Percentiles rank a stretch among this genome's conserved stretches.
Evolutionary conservation across 108 stramenopile species (phyloP).

Genomic region (Cyclotella choctawhatcheeana): DNA sequence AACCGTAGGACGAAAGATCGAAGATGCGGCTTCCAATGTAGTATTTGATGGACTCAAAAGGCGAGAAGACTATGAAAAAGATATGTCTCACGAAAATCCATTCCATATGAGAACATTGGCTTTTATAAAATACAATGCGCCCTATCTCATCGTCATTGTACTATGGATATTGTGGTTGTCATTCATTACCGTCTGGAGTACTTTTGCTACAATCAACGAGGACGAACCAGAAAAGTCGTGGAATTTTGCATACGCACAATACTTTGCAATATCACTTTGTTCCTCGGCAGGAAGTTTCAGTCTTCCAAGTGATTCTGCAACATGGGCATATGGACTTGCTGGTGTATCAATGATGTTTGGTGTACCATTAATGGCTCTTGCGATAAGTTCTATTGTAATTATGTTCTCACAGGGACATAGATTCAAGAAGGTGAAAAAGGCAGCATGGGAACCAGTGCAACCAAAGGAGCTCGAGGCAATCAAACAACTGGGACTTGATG

Average conservation of each 20-base stretch:
- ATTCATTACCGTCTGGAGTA: conserved; percentile 37
- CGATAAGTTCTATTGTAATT: conserved; percentile 32
- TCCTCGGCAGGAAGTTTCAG: conserved; percentile 34
- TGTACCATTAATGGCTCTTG: conserved; percentile 47
- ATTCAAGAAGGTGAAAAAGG: conserved; percentile 32
- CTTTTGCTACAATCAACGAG: conserved; percentile 14
- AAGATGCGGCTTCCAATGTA: conserved; percentile 29
- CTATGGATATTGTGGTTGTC: conserved; percentile 33
- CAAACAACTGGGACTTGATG: conserved; percentile 19
- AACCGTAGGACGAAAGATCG: conserved; percentile 18
- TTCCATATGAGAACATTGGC: conserved; percentile 9
- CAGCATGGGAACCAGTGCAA: conserved; percentile 35
- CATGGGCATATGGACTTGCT: conserved; percentile 36
- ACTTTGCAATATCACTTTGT: conserved; percentile 41
- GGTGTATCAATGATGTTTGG: conserved; percentile 40
- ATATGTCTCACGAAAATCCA: conserved; percentile 43
- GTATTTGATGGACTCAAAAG: conserved; percentile 39
- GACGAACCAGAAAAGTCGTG: neutral
- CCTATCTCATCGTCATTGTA: conserved; percentile 22
- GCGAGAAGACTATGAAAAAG: conserved; percentile 42
- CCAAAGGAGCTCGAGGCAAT: conserved; percentile 27
- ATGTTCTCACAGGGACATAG: conserved; percentile 37
- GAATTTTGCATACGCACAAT: conserved; percentile 33
- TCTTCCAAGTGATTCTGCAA: conserved; percentile 4
- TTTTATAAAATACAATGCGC: conserved; percentile 36